A percentile compares a stretch with the other conserved stretches of the same genome.
Conservation (phyloP, 2,329 filamentous ascomycete genomes). For the Colletotrichum horii region DNA sequence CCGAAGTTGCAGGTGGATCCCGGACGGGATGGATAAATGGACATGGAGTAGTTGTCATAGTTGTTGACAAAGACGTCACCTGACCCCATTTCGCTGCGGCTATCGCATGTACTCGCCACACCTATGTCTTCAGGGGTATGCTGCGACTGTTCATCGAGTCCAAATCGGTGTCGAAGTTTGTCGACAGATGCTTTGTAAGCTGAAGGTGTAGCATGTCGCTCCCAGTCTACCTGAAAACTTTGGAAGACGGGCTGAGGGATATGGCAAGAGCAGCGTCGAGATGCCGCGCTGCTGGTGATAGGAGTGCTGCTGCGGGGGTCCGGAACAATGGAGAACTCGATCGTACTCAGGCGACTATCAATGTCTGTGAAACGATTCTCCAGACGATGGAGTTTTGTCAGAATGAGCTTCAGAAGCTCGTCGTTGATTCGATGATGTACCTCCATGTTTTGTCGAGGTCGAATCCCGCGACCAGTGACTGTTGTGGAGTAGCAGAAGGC, state of each 20-base stretch:
- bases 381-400: slow-evolving; percentile 3
- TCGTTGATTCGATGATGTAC: neutral
- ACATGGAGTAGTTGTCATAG: neutral
- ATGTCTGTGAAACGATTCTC: slow-evolving; percentile 2
- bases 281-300: neutral
- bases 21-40: neutral
- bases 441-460: neutral
- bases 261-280: neutral
- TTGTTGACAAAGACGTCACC: neutral
- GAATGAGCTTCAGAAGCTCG: slow-evolving; percentile 8
- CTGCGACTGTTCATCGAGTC: neutral
- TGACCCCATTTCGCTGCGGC: neutral
- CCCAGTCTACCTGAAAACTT: neutral
- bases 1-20: neutral
- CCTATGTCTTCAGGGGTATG: neutral
- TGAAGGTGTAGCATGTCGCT: neutral
- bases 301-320: neutral
- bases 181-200: neutral
- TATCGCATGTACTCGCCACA: neutral
- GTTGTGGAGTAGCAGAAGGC: neutral
- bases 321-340: neutral
- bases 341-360: neutral
- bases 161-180: neutral
- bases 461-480: neutral
- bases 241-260: neutral